Conservation (phyloP, 1,139 yeast species). For the Starmera stellimalicola region DNA sequence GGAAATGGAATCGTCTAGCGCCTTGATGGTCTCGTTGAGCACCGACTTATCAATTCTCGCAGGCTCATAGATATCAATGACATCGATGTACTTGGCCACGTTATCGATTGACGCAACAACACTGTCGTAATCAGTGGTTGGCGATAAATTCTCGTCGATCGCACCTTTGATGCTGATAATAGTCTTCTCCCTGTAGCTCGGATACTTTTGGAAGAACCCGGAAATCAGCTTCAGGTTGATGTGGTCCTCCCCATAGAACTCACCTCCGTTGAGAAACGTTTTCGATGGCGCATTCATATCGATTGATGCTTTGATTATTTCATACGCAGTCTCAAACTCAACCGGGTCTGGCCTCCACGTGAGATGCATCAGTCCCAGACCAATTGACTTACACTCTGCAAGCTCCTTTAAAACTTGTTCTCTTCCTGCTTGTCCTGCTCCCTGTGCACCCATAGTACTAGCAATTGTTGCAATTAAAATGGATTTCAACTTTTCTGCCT, state of each 20-base stretch:
- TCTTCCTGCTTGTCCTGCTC: no score
- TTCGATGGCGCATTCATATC: conserved; percentile 32
- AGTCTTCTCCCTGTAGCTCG: conserved; percentile 42
- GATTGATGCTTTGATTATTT: conserved; percentile 31
- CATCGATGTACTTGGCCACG: conserved; percentile 35
- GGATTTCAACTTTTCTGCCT: no score
- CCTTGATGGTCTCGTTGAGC: conserved; percentile 39
- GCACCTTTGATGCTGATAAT: conserved; percentile 66
- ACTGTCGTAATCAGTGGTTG: conserved; percentile 40
- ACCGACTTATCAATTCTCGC: conserved; percentile 54
- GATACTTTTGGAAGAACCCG: conserved; percentile 47
- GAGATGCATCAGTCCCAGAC: conserved; percentile 30
- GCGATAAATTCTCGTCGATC: conserved; percentile 27
- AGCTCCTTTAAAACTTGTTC: background rate
- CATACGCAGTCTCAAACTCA: conserved; percentile 31
- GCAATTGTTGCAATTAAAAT: no score
- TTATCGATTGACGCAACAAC: conserved; percentile 43
- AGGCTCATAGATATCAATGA: conserved; percentile 50
- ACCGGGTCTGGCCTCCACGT: conserved; percentile 42
- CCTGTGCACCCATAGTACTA: no score
- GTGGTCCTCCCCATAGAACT: conserved; percentile 57
- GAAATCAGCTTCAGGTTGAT: conserved; percentile 45
- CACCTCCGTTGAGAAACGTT: conserved; percentile 64
- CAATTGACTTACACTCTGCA: conserved; percentile 2
- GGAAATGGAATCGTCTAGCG: conserved; percentile 42